Conservation (phyloP, 2,329 filamentous ascomycete species). For the Aspergillus arachidicola region DNA sequence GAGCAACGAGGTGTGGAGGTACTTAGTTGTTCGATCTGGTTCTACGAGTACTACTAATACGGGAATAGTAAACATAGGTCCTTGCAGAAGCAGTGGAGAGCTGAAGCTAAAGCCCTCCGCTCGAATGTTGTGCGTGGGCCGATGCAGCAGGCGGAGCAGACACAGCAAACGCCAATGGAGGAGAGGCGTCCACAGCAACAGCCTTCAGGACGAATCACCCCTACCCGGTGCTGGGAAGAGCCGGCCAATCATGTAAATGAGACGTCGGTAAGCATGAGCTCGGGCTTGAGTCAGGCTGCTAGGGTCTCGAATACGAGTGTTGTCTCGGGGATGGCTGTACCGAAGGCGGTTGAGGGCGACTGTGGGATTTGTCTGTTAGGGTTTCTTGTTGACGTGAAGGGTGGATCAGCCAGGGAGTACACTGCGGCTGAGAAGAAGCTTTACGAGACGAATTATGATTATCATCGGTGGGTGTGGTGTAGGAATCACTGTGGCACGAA, state of each 20-base stretch:
- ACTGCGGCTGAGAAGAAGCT: neutral
- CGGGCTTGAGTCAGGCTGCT: neutral
- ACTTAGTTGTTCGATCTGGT: neutral
- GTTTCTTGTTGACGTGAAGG: neutral
- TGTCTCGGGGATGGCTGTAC: neutral
- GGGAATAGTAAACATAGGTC: neutral
- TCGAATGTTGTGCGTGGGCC: neutral
- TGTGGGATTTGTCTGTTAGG: slow-evolving; percentile 11
- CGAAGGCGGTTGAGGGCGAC: slow-evolving; percentile 10
- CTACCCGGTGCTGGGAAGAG: neutral
- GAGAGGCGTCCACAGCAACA: neutral
- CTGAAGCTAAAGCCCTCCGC: neutral
- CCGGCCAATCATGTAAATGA: neutral
- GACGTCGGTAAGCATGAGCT: neutral
- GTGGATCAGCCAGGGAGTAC: neutral
- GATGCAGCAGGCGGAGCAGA: neutral
- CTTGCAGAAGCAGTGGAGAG: neutral
- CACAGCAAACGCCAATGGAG: neutral
- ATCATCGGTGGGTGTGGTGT: slow-evolving; percentile 17
- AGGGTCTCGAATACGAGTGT: neutral
- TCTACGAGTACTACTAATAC: neutral
- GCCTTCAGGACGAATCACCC: neutral
- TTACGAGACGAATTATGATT: neutral
- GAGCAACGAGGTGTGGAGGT: neutral
- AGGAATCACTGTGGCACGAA: slow-evolving; percentile 18